A percentile compares a stretch with the other conserved stretches of the same genome.
These are phyloP conservation scores for Scedosporium apiospermum DNA, from an alignment of 2,329 filamentous ascomycete species.

Conservation along the genomic window DNA sequence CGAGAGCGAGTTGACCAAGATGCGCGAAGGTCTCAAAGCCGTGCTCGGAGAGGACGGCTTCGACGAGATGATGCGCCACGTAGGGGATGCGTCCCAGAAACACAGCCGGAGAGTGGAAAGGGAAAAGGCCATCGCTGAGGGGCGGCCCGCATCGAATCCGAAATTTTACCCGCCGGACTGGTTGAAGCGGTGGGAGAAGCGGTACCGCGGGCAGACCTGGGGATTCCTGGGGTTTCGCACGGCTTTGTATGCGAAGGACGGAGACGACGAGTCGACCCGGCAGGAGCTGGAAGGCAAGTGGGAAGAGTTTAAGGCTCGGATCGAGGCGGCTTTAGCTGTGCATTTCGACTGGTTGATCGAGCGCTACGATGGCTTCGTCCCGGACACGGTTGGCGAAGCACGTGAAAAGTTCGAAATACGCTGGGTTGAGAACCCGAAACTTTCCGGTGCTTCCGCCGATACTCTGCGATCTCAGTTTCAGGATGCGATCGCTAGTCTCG, in stretches of 20 bases:
- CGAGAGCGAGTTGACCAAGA: slow-evolving; percentile 11
- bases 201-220: slow-evolving; percentile 5
- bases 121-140: slow-evolving; percentile 6
- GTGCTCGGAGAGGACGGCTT: slow-evolving; percentile 11
- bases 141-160: slow-evolving; percentile 5
- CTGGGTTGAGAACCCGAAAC: slow-evolving; percentile 10
- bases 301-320: slow-evolving; percentile 7
- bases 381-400: slow-evolving; percentile 8
- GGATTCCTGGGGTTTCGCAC: slow-evolving; percentile 11
- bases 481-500: slow-evolving; percentile 1
- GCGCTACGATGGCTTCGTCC: slow-evolving; percentile 5
- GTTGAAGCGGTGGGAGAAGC: slow-evolving; percentile 8
- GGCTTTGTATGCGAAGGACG: slow-evolving; percentile 5
- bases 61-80: slow-evolving; percentile 2
- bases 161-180: slow-evolving; percentile 8
- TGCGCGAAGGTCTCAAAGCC: slow-evolving; percentile 10
- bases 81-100: neutral
- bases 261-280: neutral
- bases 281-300: slow-evolving; percentile 4
- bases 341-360: slow-evolving; percentile 8
- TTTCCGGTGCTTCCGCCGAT: slow-evolving; percentile 3
- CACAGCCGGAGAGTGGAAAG: neutral
- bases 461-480: slow-evolving; percentile 4
- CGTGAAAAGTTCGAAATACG: slow-evolving; percentile 9
- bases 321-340: slow-evolving; percentile 6